Evolutionary conservation across 257 asterid species (phyloP), one percentile per base, ranked within the genome.

Genomic region (Cruciata laevipes): DNA sequence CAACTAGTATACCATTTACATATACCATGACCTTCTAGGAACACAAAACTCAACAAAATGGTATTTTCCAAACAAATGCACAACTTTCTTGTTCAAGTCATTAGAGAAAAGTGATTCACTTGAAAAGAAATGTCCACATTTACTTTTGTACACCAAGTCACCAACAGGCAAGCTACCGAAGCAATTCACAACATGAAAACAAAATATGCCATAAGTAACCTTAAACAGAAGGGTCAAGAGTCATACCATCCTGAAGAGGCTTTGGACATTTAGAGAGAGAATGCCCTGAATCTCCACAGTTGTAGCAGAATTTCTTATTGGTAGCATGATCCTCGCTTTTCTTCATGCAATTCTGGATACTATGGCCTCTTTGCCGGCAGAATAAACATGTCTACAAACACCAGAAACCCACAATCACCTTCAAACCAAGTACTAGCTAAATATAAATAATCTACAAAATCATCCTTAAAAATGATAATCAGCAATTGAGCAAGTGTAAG

Each of bases 161-260:
- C 49, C 18, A 24, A 35, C 9, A 38, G 5, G 21, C 23, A 32
- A 61, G 24, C 35, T 60, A 21, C 12, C 30, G n/a, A n/a, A 42
- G 6, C 62, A 40, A 66, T 47, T 53, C 61, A 61, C 57, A 35
- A 12, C 4, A 17, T 30, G 6, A 38, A 51, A 23, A 3, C 24
- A 61, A 37, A 37, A 51, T 9, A 6, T 16, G 17, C 33, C 6
- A 25, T 24, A 18, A 62, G 30, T 8, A 62, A 62, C 7, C 51
- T n/a, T 20, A 2, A 20, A 20, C 8, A 47, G 55, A 56, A 24
- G 58, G 55, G 14, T 27, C 13, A 42, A 1, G 17, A 2, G 51
- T 16, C 37, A 21, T 87, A 93, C 99, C 99, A 76, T 90, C 96
- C 82, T 90, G 95, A 68, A 82, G 89, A 66, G 99, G 99, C 56